A percentile compares a stretch with the other conserved stretches of the same genome.
These are phyloP conservation scores for Diaporthe longicolla DNA, from an alignment of 2,329 filamentous ascomycete species.

Conservation along the genomic window DNA sequence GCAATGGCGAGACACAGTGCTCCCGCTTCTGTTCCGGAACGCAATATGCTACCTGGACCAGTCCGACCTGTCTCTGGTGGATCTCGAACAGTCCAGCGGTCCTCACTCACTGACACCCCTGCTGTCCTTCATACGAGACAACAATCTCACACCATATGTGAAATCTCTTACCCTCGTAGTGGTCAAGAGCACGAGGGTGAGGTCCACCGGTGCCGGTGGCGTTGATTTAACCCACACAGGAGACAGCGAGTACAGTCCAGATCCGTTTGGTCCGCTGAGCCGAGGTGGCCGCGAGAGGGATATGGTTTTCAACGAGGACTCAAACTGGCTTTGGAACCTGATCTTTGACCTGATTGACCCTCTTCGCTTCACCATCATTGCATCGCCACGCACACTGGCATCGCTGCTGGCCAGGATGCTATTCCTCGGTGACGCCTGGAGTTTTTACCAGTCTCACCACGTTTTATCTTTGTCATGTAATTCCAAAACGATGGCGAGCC, in stretches of 20 bases:
- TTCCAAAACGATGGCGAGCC: conserved; percentile 2
- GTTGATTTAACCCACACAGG: conserved; percentile 16
- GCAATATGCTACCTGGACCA: conserved; percentile 58
- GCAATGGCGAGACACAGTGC: conserved; percentile 64
- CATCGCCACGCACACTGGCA: conserved; percentile 74
- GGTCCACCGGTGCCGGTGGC: conserved; percentile 38
- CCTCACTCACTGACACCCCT: conserved; percentile 52
- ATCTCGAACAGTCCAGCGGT: conserved; percentile 44
- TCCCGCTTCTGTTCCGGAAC: conserved; percentile 72
- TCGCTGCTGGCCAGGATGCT: conserved; percentile 71
- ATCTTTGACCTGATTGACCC: conserved; percentile 69
- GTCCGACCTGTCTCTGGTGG: conserved; percentile 48
- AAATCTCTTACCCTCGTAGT: conserved; percentile 59
- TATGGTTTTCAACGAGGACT: conserved; percentile 47
- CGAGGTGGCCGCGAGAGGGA: conserved; percentile 44
- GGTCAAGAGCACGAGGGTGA: conserved; percentile 26
- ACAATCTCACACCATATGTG: conserved; percentile 57
- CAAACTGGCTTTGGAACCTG: conserved; percentile 68
- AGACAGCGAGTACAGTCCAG: conserved; percentile 27
- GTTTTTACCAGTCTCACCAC: conserved; percentile 74
- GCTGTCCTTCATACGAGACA: conserved; percentile 56
- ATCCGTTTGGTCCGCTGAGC: conserved; percentile 15
- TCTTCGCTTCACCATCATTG: conserved; percentile 68
- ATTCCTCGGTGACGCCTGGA: conserved; percentile 71
- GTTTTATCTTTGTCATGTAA: conserved; percentile 64